Evolutionary conservation across 2,329 filamentous ascomycete genomes (phyloP), one percentile per base, ranked within the genome.

Genomic region (Peltaster fructicola): DNA sequence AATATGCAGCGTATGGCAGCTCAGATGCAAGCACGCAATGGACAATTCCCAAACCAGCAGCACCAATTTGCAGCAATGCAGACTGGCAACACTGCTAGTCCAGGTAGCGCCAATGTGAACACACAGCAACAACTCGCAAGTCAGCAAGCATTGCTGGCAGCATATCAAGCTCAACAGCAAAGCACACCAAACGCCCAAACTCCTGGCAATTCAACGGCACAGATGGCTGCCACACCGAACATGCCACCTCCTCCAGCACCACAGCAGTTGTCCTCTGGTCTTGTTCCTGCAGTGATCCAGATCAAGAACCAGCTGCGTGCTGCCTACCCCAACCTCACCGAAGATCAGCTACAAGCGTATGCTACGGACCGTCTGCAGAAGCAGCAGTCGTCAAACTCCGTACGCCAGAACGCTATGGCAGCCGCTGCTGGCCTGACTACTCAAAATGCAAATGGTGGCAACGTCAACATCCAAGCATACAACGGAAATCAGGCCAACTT

Each of bases 211-310:
- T 15, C 17, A 30, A 13, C 15, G 25, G 11, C 30, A 40, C 39
- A 41, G 20, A 38, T 46, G 31, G 38, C 37, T 23, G 41, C 37
- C 4, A 48, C 47, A 5, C 47, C 47, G n/a, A 43, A 38, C 31
- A 51, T 49, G 45, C 45, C 45, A 10, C 47, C 47, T 9, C 47
- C 47, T 14, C 46, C 46, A 7, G 44, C 41, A 11, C 45, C 44
- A n/a, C 61, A 61, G 34, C 49, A 57, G 26, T 51, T 67, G 20
- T 63, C 57, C 12, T 62, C 53, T 23, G 60, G 61, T 12, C 58
- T 63, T 35, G 56, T 66, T 21, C 63, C 64, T 8, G 58, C 59
- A 6, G 61, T 69, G 30, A 62, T 58, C 27, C 58, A 54, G 29
- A 56, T 67, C 27, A 54, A 59, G 30, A 61, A 56, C 31, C 57